Evolutionary conservation across 139 green algal genomes (phyloP), one percentile per base, ranked within the genome.

Genomic region (Coccomyxa sp.): DNA sequence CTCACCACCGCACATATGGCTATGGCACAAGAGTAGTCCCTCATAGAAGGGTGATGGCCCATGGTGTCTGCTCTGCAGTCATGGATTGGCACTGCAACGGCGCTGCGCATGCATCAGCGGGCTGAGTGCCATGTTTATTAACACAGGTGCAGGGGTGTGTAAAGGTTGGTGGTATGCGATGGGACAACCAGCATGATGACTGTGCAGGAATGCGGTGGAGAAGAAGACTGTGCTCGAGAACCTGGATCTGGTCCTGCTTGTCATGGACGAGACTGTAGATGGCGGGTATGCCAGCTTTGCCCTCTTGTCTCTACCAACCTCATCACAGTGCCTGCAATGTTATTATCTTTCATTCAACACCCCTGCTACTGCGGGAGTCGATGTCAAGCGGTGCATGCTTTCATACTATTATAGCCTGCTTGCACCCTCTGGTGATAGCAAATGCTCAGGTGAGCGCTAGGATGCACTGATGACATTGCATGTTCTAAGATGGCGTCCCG

Each of bases 211-310:
- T 71, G 90, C 91, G 35, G 95, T 99, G 34, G 97, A 99, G 79
- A 99, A 99, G 91, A 98, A 97, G 87, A 98, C 95, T 9, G 95
- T 97, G 50, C 89, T 99, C 39, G 96, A 99, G 82, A 99, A 99
- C 85, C 84, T 99, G 78, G 96, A 99, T 86, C 91, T 99, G 31
- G 91, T 98, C 68, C 89, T 99, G 73, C 87, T 99, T 33, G 90
- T 88, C 27, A 94, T 99, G 71, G 96, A 99, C 70, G 97, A 99
- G 77, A 95, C 98, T 10, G 78, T 98, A 12, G 97, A 99, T 78
- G 90, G 92, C 16, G 96, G 96, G 91, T 98, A 18, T 41, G 73
- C 29, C 7, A 31, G 35, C 64, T 14, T 74, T n/a, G n/a, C n/a
- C 44, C 39, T 12, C 24, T 34, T 73, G 35, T 80, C n/a, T 74